Percentiles rank a stretch among this genome's conserved stretches.
These are phyloP conservation scores for Phylloporus rhodoxanthus DNA, from an alignment of 768 basidiomycete genomes.

Conservation along the genomic window DNA sequence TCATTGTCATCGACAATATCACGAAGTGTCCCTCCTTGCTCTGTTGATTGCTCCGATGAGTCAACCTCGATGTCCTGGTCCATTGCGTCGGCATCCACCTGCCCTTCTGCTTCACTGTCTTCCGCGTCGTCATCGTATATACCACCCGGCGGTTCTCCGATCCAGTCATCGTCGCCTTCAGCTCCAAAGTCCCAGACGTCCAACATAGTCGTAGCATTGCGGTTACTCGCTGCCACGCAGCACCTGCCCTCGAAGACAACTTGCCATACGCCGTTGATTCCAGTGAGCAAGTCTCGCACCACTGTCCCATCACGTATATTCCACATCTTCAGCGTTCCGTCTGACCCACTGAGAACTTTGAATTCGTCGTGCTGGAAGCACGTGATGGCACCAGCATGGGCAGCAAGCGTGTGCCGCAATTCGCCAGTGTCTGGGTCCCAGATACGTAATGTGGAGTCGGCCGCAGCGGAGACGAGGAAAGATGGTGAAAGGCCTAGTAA, in stretches of 20 bases:
- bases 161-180: conserved; percentile 71
- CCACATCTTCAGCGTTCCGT: conserved; percentile 98
- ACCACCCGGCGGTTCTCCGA: conserved; percentile 70
- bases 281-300: conserved; percentile 82
- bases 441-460: conserved; percentile 89
- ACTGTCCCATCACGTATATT: conserved; percentile 82
- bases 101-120: conserved; percentile 40
- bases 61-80: conserved; percentile 51
- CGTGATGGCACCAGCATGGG: conserved; percentile 96
- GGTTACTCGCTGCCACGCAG: conserved; percentile 91
- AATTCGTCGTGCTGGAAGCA: conserved; percentile 99
- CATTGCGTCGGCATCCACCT: conserved; percentile 62
- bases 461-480: conserved; percentile 90
- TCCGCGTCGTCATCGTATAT: conserved; percentile 66
- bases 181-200: conserved; percentile 90
- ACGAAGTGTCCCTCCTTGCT: conserved; percentile 25
- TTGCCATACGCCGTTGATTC: conserved; percentile 96
- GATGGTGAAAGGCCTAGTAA: conserved; percentile 86
- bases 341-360: conserved; percentile 92
- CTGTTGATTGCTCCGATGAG: conserved; percentile 29
- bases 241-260: conserved; percentile 91
- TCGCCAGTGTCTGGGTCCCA: conserved; percentile 89
- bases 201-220: conserved; percentile 67
- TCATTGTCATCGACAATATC: conserved; percentile 24
- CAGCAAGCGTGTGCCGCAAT: conserved; percentile 74